phyloP scores from a whole-genome alignment of 1,139 yeast genomes.

The Diutina catenulata region DNA sequence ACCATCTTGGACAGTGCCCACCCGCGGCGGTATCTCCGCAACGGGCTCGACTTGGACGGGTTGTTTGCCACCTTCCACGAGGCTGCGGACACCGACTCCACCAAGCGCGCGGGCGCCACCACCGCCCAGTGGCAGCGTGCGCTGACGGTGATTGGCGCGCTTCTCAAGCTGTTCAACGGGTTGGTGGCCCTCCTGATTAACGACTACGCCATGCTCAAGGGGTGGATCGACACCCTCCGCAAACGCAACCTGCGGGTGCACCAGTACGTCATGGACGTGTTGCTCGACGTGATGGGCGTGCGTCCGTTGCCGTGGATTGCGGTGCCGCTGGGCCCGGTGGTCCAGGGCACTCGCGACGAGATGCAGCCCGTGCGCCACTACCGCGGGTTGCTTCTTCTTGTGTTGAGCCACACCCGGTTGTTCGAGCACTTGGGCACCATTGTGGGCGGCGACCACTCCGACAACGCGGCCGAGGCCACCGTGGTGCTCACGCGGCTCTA shows the following conservation, averaged over 20 bases:
- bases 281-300: constrained; percentile 57
- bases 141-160: neutral
- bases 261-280: constrained; percentile 55
- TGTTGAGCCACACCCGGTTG: constrained; percentile 41
- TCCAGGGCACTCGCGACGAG: neutral
- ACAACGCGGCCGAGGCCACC: constrained; percentile 8
- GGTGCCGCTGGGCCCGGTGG: constrained; percentile 11
- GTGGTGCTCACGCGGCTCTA: constrained; percentile 8
- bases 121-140: constrained; percentile 8
- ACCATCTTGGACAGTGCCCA: constrained; percentile 50
- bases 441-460: constrained; percentile 28
- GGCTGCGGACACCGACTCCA: constrained; percentile 10
- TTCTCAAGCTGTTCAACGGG: constrained; percentile 25
- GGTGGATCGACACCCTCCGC: constrained; percentile 50
- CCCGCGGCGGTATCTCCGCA: constrained; percentile 43
- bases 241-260: constrained; percentile 47
- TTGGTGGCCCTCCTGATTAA: constrained; percentile 52
- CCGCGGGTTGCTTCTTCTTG: constrained; percentile 41
- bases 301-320: constrained; percentile 48
- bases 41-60: constrained; percentile 53
- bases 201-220: constrained; percentile 43
- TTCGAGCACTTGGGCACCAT: constrained; percentile 24
- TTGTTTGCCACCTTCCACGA: constrained; percentile 48
- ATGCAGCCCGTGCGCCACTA: constrained; percentile 38
- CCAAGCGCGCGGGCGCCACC: constrained; percentile 24